These are phyloP conservation scores for Torulaspora microellipsoides DNA, from an alignment of 805 yeast species.

Conservation along the genomic window DNA sequence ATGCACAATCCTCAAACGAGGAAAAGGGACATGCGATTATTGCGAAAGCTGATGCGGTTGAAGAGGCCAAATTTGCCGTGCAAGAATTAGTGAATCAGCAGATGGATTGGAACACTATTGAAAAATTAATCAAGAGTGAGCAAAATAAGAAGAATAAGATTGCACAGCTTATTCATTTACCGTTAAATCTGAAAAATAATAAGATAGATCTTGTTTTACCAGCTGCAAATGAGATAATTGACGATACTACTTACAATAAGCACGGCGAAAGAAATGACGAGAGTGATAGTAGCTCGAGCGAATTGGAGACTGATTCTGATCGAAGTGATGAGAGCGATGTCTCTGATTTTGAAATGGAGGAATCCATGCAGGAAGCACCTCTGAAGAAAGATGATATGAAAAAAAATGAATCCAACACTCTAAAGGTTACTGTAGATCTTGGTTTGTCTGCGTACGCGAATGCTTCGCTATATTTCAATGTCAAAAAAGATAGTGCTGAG, in stretches of 20 bases:
- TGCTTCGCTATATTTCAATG: constrained; percentile 74
- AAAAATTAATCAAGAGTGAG: constrained; percentile 64
- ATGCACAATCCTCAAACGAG: constrained; percentile 58
- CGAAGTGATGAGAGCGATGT: constrained; percentile 13
- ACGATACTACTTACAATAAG: constrained; percentile 17
- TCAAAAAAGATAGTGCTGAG: constrained; percentile 66
- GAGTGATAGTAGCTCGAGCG: constrained; percentile 18
- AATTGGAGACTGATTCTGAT: constrained; percentile 17
- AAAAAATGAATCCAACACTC: constrained; percentile 19
- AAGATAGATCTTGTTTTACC: constrained; percentile 50
- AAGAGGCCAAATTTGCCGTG: constrained; percentile 63
- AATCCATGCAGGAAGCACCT: constrained; percentile 7
- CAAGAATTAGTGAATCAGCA: constrained; percentile 68
- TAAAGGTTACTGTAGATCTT: constrained; percentile 64
- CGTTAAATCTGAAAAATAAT: constrained; percentile 66
- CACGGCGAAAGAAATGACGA: constrained; percentile 34
- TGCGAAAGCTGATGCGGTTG: constrained; percentile 63
- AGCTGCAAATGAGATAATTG: constrained; percentile 37
- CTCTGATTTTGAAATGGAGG: constrained; percentile 21
- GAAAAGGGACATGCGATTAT: constrained; percentile 72
- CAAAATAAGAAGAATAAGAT: constrained; percentile 57
- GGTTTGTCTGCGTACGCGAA: constrained; percentile 79
- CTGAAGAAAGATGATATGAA: constrained; percentile 7
- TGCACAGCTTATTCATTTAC: constrained; percentile 59
- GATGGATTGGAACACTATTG: constrained; percentile 93